These are phyloP conservation scores for Cladosporium sp. DNA, from an alignment of 2,329 filamentous ascomycete genomes.

Conservation along the genomic window DNA sequence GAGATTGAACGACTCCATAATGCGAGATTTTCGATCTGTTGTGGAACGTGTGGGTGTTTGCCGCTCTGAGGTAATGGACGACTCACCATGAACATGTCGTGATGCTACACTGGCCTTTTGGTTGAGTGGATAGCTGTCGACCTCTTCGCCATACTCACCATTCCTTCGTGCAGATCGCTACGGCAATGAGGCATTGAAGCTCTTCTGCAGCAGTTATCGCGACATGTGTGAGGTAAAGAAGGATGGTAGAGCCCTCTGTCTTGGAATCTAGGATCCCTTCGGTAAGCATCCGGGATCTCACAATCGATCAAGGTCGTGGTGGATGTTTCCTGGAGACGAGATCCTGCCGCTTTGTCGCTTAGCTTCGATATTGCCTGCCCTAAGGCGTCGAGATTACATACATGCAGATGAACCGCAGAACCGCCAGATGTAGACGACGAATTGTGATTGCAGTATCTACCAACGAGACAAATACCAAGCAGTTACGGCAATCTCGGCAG, in stretches of 20 bases:
- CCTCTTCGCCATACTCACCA: not conserved
- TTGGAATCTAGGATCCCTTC: not conserved
- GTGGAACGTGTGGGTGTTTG: constrained; percentile 3
- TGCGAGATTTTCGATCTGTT: not conserved
- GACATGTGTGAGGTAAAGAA: not conserved
- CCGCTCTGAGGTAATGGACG: constrained; percentile 3
- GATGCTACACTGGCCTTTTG: not conserved
- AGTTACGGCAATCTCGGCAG: not conserved
- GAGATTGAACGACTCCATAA: constrained; percentile 2
- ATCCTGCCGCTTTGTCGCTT: not conserved
- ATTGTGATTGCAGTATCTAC: not conserved
- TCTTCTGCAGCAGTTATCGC: not conserved
- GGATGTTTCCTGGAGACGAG: not conserved
- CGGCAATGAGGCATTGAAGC: constrained; percentile 1
- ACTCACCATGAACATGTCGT: not conserved
- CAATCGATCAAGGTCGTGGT: not conserved
- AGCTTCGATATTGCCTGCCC: not conserved
- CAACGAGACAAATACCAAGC: not conserved
- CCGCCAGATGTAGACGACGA: not conserved
- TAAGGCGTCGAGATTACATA: not conserved
- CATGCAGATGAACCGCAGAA: not conserved
- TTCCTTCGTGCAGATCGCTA: not conserved
- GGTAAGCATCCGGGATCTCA: not conserved
- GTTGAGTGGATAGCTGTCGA: not conserved
- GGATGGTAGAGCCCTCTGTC: not conserved